Conservation (phyloP, 768 basidiomycete species). For the Lactifluus echinatus region DNA sequence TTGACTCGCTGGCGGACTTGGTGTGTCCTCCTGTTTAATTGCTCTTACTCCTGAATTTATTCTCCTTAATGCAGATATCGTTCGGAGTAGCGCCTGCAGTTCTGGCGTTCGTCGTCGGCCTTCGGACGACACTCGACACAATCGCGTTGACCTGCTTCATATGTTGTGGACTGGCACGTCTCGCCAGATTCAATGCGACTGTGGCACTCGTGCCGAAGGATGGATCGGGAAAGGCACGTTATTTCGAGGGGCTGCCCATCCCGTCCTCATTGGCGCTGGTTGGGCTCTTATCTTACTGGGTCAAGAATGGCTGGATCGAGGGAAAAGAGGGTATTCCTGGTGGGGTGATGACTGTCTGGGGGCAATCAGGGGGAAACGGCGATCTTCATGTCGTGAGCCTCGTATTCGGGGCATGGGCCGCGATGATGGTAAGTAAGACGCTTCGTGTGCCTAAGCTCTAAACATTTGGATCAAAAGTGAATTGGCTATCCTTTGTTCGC, state of each 20-base stretch:
- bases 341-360: conserved; percentile 71
- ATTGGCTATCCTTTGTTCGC: not conserved
- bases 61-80: conserved; percentile 56
- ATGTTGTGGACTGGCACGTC: conserved; percentile 91
- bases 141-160: conserved; percentile 83
- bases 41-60: conserved; percentile 2
- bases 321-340: conserved; percentile 67
- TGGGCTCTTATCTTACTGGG: conserved; percentile 71
- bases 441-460: conserved; percentile 74
- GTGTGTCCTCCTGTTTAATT: conserved; percentile 36
- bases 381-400: conserved; percentile 77
- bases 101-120: conserved; percentile 81
- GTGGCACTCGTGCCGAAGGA: conserved; percentile 92
- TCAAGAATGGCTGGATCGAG: conserved; percentile 75
- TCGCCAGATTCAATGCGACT: conserved; percentile 97
- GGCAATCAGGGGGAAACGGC: conserved; percentile 58
- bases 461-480: conserved; percentile 16
- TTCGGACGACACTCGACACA: conserved; percentile 87
- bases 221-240: conserved; percentile 75
- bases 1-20: conserved; percentile 94
- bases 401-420: conserved; percentile 81
- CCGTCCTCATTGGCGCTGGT: conserved; percentile 84
- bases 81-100: conserved; percentile 98
- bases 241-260: conserved; percentile 97
- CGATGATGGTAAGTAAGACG: conserved; percentile 98